Percentiles rank a stretch among this genome's conserved stretches.
phyloP scores from a whole-genome alignment of 1,284 basidiomycete species.

The Puccinia triticina region DNA sequence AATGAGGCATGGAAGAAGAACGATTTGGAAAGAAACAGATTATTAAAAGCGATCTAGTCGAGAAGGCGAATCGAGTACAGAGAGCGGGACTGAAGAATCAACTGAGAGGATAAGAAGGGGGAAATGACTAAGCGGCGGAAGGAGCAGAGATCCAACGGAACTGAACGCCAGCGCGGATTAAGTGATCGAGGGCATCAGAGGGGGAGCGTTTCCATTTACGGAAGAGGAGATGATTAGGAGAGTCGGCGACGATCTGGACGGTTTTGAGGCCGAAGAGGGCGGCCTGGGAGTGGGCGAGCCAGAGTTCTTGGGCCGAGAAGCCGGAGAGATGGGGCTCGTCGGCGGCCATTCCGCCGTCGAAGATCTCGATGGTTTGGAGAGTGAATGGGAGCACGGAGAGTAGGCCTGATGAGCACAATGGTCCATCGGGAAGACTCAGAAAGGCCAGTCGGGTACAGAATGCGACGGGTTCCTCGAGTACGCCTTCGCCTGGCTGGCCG shows the following conservation, averaged over 20 bases:
- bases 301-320: conserved; percentile 11
- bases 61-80: background rate
- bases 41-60: background rate
- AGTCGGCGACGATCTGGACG: background rate
- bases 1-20: background rate
- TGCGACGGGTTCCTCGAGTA: conserved; percentile 27
- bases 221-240: background rate
- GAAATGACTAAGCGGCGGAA: background rate
- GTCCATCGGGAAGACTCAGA: background rate
- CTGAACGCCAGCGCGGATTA: background rate
- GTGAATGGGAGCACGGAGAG: conserved; percentile 19
- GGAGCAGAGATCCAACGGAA: conserved; percentile 11
- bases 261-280: conserved; percentile 28
- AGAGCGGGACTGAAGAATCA: background rate
- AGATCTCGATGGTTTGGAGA: conserved; percentile 15
- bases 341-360: background rate
- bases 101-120: background rate
- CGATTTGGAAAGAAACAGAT: background rate
- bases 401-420: conserved; percentile 6
- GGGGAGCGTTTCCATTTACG: conserved; percentile 7
- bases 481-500: conserved; percentile 11
- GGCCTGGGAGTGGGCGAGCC: conserved; percentile 26
- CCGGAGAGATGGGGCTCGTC: background rate
- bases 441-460: conserved; percentile 13
- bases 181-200: background rate